Evolutionary conservation across 1,284 basidiomycete species (phyloP), one percentile per base, ranked within the genome.

Genomic region (Pseudozyma hubeiensis): DNA sequence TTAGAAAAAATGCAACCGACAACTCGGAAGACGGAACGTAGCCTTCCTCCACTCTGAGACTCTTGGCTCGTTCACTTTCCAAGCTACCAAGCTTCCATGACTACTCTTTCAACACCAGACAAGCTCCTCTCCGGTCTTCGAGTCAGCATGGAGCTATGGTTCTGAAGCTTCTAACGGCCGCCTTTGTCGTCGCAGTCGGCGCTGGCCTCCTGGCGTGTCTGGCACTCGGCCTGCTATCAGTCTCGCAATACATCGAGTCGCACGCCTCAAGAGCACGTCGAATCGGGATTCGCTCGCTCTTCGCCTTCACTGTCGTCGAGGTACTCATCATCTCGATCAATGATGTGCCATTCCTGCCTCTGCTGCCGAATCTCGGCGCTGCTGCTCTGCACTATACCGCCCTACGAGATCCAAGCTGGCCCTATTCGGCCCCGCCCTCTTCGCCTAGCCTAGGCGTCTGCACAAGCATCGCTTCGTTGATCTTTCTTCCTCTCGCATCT

Each of bases 191-290:
- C 7, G 39, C 50, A 5, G 51, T 17, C 29, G 61, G 51, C 2
- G 37, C 33, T 1, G 54, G 49, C 0, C 16, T 50, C 5, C 51
- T 74, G 10, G 33, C 44, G 24, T 74, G 65, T 29, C 10, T 70
- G 30, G 67, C 72, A 4, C 64, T 70, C 8, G 72, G 72, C 7
- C 61, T 75, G 14, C 61, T 54, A 40, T 63, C 56, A n/a, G 53
- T 70, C 16, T 67, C 67, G 24, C 67, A 58, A 34, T 64, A 66
- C 48, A 75, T 75, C 47, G 72, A 75, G 44, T 35, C 56, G 13
- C 67, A 75, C 40, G 55, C 67, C 34, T 50, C 51, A 9, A 37
- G 48, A 44, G 56, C 72, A 29, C 59, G 72, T 7, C 47, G 57
- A n/a, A 16, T 54, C 3, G 72, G 63, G 1, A 60, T 70, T 24